Evolutionary conservation across 2,329 filamentous ascomycete genomes (phyloP), one percentile per base, ranked within the genome.

Genomic region (Aureobasidium leucospermi): DNA sequence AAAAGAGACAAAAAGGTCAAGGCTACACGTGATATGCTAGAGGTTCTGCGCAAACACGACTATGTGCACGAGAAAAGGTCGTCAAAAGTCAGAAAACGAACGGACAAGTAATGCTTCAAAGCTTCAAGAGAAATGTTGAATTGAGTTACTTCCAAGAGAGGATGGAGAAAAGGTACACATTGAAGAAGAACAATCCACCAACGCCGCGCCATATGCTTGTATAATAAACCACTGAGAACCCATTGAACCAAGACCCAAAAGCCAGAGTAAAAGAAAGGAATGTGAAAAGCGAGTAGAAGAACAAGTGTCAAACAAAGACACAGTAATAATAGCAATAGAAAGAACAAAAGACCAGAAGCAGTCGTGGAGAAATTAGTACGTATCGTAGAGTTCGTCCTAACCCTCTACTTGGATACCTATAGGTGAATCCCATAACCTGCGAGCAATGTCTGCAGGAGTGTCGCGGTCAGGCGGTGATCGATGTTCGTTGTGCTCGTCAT

Each of bases 401-500:
- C 41, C 39, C 42, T 53, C 58, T 41, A 53, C 48, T 28, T 42
- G 42, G 38, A 59, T 32, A 11, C 48, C 43, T 4, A 56, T 38
- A 10, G 42, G 47, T 8, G 28, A 71, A 60, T 74, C 72, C 73
- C 73, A 75, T 62, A 75, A 62, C 38, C 73, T 63, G 15, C 73
- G 68, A 64, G 73, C 74, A 36, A 75, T 68, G 56, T 75, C 72
- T 61, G 72, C 70, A 2, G 69, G 70, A 59, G 59, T 68, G 69
- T 47, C 70, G 62, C 51, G 65, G 64, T 41, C 66, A 62, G 23
- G 58, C 62, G 41, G 64, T 56, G 47, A 70, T 11, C 46, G 23
- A 15, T 56, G 41, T 65, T 60, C 65, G 51, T 38, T 65, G 9
- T 58, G 39, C 10, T 58, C 45, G 13, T 58, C 55, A 11, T 58